These are phyloP conservation scores for Dryas octopetala DNA, from an alignment of 306 rosid genomes.

Conservation along the genomic window DNA sequence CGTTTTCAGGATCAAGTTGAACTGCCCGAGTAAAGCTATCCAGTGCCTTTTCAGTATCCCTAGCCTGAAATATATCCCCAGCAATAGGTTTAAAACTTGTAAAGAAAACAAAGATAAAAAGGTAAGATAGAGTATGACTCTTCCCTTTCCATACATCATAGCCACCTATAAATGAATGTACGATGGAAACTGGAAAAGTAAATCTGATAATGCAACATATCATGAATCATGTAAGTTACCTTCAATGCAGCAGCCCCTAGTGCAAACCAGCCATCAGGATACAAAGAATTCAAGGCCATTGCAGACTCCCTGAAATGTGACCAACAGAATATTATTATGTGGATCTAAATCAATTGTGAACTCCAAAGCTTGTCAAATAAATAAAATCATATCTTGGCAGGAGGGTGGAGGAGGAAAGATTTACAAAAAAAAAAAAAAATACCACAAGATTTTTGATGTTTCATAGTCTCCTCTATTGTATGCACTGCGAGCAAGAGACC, in stretches of 20 bases:
- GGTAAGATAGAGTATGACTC: slow-evolving; percentile 1
- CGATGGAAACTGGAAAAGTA: neutral
- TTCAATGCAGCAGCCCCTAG: slow-evolving; percentile 96
- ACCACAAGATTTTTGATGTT: slow-evolving; percentile 62
- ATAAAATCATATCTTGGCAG: neutral
- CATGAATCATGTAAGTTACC: slow-evolving; percentile 47
- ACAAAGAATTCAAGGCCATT: slow-evolving; percentile 88
- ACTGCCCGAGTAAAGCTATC: slow-evolving; percentile 96
- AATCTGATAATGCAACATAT: slow-evolving; percentile 15
- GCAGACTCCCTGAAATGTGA: slow-evolving; percentile 81
- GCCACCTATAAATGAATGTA: neutral
- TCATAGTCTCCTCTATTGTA: slow-evolving; percentile 90
- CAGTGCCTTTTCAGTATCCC: slow-evolving; percentile 85
- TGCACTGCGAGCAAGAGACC: slow-evolving; percentile 96
- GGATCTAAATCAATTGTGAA: neutral
- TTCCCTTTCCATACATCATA: slow-evolving; percentile 10
- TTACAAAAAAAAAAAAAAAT: neutral
- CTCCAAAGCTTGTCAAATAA: neutral
- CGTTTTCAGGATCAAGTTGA: slow-evolving; percentile 97
- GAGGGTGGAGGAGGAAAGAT: neutral
- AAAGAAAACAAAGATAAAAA: slow-evolving; percentile 11
- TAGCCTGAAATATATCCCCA: slow-evolving; percentile 57
- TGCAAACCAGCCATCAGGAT: slow-evolving; percentile 97
- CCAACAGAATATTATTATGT: neutral
- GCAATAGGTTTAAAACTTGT: slow-evolving; percentile 23